These are phyloP conservation scores for Diaporthe batatas DNA, from an alignment of 2,329 filamentous ascomycete species.

Conservation along the genomic window DNA sequence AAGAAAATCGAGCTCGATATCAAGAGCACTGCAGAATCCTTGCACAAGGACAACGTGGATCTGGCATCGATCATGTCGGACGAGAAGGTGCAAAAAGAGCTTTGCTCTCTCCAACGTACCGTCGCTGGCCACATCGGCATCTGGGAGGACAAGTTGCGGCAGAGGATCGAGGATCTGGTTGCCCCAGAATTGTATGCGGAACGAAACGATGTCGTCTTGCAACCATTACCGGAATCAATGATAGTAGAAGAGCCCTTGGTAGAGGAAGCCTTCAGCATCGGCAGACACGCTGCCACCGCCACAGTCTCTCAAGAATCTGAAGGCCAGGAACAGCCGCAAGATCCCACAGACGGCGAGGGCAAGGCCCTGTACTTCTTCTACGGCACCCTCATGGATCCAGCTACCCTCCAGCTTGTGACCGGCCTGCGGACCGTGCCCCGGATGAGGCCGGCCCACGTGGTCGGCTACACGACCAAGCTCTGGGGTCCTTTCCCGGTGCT, in stretches of 20 bases:
- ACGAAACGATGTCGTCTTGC: background rate
- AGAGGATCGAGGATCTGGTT: background rate
- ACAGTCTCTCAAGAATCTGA: background rate
- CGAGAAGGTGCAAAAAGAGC: constrained; percentile 11
- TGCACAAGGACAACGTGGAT: constrained; percentile 1
- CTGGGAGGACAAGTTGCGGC: constrained; percentile 8
- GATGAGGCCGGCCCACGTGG: constrained; percentile 1
- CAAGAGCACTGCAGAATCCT: background rate
- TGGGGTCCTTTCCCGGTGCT: constrained; percentile 12
- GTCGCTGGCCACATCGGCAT: constrained; percentile 22
- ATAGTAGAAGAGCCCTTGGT: constrained; percentile 9
- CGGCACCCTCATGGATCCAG: constrained; percentile 18
- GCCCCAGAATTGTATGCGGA: background rate
- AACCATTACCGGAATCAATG: constrained; percentile 17
- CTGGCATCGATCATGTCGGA: constrained; percentile 11
- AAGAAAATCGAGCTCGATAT: constrained; percentile 5
- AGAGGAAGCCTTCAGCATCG: background rate
- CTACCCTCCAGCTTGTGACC: background rate
- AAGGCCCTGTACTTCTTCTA: constrained; percentile 16
- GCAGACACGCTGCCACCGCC: background rate
- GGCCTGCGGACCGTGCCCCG: background rate
- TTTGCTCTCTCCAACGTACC: background rate
- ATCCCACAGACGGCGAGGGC: background rate
- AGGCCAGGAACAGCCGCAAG: rapidly evolving
- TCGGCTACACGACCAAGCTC: constrained; percentile 4